Percentiles rank a stretch among this genome's conserved stretches.
Evolutionary conservation across 345 rosid species (phyloP).

Genomic region (Cochlearia excelsa): DNA sequence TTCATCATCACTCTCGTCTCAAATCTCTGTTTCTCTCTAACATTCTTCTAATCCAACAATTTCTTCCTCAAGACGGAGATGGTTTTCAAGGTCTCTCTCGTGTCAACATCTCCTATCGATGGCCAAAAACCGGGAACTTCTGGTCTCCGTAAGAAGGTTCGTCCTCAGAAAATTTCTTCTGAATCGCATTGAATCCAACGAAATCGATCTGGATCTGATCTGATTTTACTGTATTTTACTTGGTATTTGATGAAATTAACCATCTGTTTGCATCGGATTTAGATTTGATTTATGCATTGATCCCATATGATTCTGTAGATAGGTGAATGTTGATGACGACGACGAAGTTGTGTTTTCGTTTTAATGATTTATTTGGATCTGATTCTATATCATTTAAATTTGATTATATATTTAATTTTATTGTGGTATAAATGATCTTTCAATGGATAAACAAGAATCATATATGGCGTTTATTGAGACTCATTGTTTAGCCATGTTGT

Average conservation of each 20-base stretch:
- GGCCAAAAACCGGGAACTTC: conserved; percentile 99
- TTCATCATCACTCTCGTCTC: conserved; percentile 10
- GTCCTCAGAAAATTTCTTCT: background rate
- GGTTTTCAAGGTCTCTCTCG: conserved; percentile 66
- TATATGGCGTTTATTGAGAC: background rate
- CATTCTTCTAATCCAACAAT: conserved; percentile 5
- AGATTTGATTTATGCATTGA: conserved; percentile 23
- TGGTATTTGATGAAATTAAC: background rate
- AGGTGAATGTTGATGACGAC: background rate
- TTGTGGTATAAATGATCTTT: background rate
- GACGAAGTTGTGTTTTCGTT: background rate
- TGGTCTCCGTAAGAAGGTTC: conserved; percentile 99
- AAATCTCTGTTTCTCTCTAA: conserved; percentile 1
- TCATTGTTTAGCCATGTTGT: background rate
- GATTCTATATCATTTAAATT: background rate
- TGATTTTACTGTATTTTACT: background rate
- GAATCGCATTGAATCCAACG: conserved; percentile 3
- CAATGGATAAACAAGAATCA: background rate
- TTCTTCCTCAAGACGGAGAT: conserved; percentile 28
- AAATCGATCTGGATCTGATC: conserved; percentile 24
- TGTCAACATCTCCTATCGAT: conserved; percentile 63
- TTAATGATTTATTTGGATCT: conserved; percentile 1
- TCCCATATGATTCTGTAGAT: conserved; percentile 8
- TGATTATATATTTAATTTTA: background rate
- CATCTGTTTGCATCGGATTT: background rate